Base-by-base conservation (phyloP, 805 yeast species). In the Isabelozyma pseudorhagii region DNA sequence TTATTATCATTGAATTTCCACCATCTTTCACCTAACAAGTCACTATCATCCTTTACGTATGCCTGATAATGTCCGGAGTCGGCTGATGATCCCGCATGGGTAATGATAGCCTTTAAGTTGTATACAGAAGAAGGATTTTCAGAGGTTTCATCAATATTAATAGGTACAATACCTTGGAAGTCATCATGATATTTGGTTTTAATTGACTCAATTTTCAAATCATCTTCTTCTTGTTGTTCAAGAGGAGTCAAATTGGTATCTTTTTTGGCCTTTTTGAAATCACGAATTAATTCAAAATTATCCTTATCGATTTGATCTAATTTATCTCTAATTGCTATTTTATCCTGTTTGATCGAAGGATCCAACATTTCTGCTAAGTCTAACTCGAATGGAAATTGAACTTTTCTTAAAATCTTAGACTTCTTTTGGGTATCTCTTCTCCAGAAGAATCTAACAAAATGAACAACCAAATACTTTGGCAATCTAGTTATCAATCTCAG, bases 41-140 rank as follows among this genome's bases (percentile, higher is more conserved):
- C 90, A 15, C 68, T 69, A 34, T 77, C 81, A 66, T 92, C 94
- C 59, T 81, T 84, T 13, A 87, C 85, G 71, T 89, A 94, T 28
- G 93, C 84, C 71, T 92, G 97, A 69, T 94, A 94, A 69, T 94
- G 99, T 14, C 99, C 99, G 28, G 97, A 87, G 66, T 94, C 98
- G 0, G 98, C 97, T 42, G 92, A 84, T 7, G 97, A 84, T 45
- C 99, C 99, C 62, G 86, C 87, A 71, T 94, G 99, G 1, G 98
- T 90, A 51, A 94, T 82, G 21, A 94, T 81, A 1, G 96, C 90
- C 38, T 76, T 73, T 55, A 94, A 79, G 55, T 90, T 91, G 63
- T 94, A 94, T 38, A 94, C 81, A 1, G 94, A 89, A 0, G 96
- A 84, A 5, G 96, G 93, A 62, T 93, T 91, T 60, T 87, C 90